Percentiles rank a stretch among this genome's conserved stretches.
phyloP scores from a whole-genome alignment of 352 stramenopile species.

The Pythium folliculosum region DNA sequence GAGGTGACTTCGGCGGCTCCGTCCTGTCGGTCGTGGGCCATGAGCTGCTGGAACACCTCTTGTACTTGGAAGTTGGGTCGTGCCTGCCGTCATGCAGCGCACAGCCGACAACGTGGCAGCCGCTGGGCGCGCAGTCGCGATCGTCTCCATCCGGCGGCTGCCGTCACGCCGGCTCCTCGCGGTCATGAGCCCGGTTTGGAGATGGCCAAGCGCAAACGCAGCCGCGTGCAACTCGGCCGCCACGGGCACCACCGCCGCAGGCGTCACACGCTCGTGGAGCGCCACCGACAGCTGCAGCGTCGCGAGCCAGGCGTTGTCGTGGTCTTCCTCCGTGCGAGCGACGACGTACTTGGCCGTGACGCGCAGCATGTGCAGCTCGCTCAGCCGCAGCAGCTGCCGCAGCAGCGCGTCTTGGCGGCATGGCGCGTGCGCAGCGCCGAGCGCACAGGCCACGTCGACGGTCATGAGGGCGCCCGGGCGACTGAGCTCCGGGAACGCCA shows the following conservation, averaged over 20 bases:
- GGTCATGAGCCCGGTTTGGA: conserved; percentile 54
- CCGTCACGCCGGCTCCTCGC: conserved; percentile 10
- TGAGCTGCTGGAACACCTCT: conserved; percentile 73
- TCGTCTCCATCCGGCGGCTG: not conserved
- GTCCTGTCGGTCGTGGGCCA: conserved; percentile 60
- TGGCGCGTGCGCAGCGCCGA: not conserved
- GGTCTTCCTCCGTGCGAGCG: not conserved
- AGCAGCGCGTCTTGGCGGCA: not conserved
- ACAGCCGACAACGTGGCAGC: conserved; percentile 71
- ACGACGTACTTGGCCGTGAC: conserved; percentile 54
- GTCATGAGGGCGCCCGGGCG: conserved; percentile 1
- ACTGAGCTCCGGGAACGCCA: conserved; percentile 21
- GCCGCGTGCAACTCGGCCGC: conserved; percentile 42
- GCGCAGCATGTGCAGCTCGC: conserved; percentile 18
- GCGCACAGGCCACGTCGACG: conserved; percentile 1
- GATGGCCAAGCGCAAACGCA: conserved; percentile 56
- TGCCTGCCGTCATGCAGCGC: conserved; percentile 37
- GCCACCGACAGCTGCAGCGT: conserved; percentile 54
- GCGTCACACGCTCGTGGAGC: conserved; percentile 39
- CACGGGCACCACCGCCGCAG: conserved; percentile 17
- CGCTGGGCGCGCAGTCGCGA: conserved; percentile 44
- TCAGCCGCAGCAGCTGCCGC: not conserved
- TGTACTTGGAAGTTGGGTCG: conserved; percentile 31
- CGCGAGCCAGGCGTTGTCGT: conserved; percentile 24
- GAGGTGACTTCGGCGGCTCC: not conserved